Conservation (phyloP, 257 asterid genomes). For the Plantago major region DNA sequence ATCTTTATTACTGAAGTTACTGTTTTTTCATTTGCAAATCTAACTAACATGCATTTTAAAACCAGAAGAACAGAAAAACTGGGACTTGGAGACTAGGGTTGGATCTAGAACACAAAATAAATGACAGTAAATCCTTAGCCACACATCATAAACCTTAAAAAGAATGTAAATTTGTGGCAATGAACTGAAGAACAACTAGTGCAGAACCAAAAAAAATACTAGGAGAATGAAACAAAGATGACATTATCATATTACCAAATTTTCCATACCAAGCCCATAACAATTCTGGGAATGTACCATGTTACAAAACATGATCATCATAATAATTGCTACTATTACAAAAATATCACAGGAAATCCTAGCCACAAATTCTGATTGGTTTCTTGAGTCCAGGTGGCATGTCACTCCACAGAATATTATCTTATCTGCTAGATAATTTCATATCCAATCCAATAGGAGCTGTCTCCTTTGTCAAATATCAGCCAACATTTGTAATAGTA, state of each 20-base stretch:
- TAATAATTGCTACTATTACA: neutral
- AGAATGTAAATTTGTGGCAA: constrained; percentile 11
- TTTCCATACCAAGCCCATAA: constrained; percentile 33
- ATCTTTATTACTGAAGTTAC: too few species aligned
- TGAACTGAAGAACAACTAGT: neutral
- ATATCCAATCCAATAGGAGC: constrained; percentile 26
- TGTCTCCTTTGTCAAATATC: constrained; percentile 17
- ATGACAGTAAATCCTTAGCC: neutral
- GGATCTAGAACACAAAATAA: too few species aligned
- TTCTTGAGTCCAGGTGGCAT: constrained; percentile 35
- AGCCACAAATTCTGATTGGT: constrained; percentile 58
- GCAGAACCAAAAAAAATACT: too few species aligned
- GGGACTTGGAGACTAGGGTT: too few species aligned
- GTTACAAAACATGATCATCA: neutral
- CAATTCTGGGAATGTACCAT: constrained; percentile 23
- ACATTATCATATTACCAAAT: constrained; percentile 22
- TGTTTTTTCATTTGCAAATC: too few species aligned
- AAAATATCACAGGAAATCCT: constrained; percentile 47
- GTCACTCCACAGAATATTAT: constrained; percentile 40
- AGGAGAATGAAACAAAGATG: neutral
- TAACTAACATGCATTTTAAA: too few species aligned
- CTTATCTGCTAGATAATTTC: constrained; percentile 49
- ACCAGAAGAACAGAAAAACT: too few species aligned
- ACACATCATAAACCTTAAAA: neutral
- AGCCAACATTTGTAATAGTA: constrained; percentile 14